Evolutionary conservation across 2,329 filamentous ascomycete genomes (phyloP), one percentile per base, ranked within the genome.

Genomic region (Rhynchosporium graminicola): DNA sequence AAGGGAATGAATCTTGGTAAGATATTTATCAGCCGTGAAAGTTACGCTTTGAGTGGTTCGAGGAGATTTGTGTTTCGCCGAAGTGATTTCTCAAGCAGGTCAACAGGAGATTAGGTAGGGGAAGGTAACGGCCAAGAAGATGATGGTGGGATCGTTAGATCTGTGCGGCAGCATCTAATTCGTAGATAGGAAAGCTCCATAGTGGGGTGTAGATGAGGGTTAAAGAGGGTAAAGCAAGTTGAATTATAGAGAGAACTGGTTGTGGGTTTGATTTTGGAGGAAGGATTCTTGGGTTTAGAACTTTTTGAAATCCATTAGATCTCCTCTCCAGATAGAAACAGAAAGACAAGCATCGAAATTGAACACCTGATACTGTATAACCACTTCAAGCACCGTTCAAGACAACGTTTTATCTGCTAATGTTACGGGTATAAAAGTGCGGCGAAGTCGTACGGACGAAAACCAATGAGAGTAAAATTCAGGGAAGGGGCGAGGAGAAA

Each of bases 101-200:
- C 31, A 40, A 54, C 40, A 31, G 50, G n/a, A 28, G 15, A 8
- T 5, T 26, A 3, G 6, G n/a, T 9, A n/a, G 10, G 9, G 43
- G n/a, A 46, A 45, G 5, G 42, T 15, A 28, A 38, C 36, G 50
- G 36, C 20, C 36, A 15, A 54, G 51, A 28, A 28, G 33, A 40
- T 40, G n/a, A n/a, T 33, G 33, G 20, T 38, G 36, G 31, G 50
- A 13, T 38, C 15, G 43, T n/a, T 20, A 2, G 48, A 51, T 51
- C 7, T 10, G 9, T 40, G 33, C 33, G 51, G n/a, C 33, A 36
- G 38, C 33, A 40, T 54, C 33, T 38, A 12, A 40, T 28, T 54
- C 51, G 33, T 54, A 54, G 51, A 54, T 54, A 28, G 51, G 40
- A n/a, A 26, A 13, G 51, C 51, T 33, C 51, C 51, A 54, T 33